Base-by-base conservation (phyloP, 2,329 filamentous ascomycete species). In the Fusarium aywerte region DNA sequence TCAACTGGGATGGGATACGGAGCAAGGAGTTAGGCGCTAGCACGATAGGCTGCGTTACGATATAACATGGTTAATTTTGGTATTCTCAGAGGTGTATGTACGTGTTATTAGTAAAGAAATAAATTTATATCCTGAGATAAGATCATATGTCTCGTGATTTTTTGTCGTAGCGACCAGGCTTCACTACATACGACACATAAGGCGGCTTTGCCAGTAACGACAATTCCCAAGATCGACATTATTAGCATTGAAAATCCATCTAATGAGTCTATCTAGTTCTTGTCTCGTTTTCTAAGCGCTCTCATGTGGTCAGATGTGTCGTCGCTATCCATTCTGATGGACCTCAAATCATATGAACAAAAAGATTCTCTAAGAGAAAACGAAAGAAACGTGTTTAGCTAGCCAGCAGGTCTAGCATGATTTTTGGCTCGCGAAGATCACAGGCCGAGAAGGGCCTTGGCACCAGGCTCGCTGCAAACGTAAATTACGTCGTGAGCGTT, bases 401-500 rank as follows among this genome's bases (percentile, higher is more conserved):
- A 44, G 32, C 20, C 35, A 36, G 29, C 4, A 23, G 20, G 21
- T 27, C 29, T 8, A 49, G 44, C 33, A 21, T 35, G 18, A 36
- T 7, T 7, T 38, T 9, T 38, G 10, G 6, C 9, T 21, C 11
- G 27, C 27, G 15, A 13, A 44, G 18, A 61, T 71, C 53, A 74
- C 44, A 74, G 55, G 27, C 57, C 61, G 3, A 97, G 79, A 49
- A 97, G 82, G 16, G 92, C 93, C 70, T 84, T 86, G 27, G 94
- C 96, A 44, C 92, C 95, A 20, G 91, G 87, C 87, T 99, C 96
- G 80, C 93, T 97, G 78, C 91, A 97, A 72, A 98, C 91, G 77
- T 98, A 98, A 69, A 98, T 89, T 67, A 96, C 91, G 74, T 97
- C 92, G 79, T 99, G 96, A 72, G 89, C 86, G 80, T 98, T 92